Evolutionary conservation across 208 protist genomes (phyloP).

Genomic region (Leishmania lainsoni): DNA sequence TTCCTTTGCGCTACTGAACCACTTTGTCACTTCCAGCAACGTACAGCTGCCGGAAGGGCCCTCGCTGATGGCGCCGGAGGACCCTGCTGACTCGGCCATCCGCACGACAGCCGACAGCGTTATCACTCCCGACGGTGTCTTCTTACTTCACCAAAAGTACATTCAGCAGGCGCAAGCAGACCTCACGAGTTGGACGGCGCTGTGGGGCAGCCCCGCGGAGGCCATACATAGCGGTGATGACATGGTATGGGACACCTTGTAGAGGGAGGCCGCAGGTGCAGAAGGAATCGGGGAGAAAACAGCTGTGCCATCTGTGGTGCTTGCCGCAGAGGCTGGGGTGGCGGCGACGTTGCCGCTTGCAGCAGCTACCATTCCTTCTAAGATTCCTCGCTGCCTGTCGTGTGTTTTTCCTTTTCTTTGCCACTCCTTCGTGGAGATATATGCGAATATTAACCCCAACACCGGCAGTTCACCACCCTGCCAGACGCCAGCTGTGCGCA

Average conservation of each 20-base stretch:
- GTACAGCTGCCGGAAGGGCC: constrained; percentile 24
- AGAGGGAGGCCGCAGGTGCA: neutral
- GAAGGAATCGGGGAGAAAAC: neutral
- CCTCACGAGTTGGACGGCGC: neutral
- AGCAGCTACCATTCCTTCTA: neutral
- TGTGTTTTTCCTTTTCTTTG: neutral
- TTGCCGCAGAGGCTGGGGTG: neutral
- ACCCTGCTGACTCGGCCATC: constrained; percentile 6
- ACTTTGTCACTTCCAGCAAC: constrained; percentile 49
- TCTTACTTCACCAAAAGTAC: constrained; percentile 54
- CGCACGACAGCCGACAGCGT: constrained; percentile 27
- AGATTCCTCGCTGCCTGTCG: neutral
- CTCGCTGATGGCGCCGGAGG: constrained; percentile 4
- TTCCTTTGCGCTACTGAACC: constrained; percentile 49
- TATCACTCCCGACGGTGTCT: constrained; percentile 26
- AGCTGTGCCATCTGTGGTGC: neutral
- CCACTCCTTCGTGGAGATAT: neutral
- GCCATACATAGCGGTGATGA: neutral
- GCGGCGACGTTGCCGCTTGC: neutral
- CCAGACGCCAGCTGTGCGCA: neutral
- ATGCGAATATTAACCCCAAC: neutral
- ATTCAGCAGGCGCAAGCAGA: constrained; percentile 41
- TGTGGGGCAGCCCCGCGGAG: constrained; percentile 4
- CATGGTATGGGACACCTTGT: constrained; percentile 31
- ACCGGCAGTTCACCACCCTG: neutral